A percentile compares a stretch with the other conserved stretches of the same genome.
Conservation (phyloP, 2,329 filamentous ascomycete genomes). For the Penicillium fuscoglaucum region DNA sequence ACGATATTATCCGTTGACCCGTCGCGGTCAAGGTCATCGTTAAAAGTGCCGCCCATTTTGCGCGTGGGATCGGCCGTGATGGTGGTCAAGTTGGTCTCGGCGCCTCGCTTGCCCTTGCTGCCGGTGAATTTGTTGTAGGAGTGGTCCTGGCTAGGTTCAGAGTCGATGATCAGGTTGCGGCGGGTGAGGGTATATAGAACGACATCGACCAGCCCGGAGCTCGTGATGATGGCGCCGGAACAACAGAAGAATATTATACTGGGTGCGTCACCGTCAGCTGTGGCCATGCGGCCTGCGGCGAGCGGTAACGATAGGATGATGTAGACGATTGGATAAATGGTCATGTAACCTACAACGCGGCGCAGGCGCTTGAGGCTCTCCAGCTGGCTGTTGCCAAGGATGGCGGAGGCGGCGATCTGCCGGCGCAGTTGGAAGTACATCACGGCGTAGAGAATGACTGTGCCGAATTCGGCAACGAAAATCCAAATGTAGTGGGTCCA, state of each 20-base stretch:
- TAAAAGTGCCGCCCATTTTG: slow-evolving; percentile 16
- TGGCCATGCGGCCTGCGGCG: slow-evolving; percentile 51
- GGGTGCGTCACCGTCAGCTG: slow-evolving; percentile 36
- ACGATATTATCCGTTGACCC: slow-evolving; percentile 51
- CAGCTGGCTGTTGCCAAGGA: slow-evolving; percentile 38
- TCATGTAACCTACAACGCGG: slow-evolving; percentile 50
- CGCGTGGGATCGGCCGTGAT: slow-evolving; percentile 32
- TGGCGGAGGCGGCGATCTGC: slow-evolving; percentile 43
- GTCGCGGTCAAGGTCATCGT: slow-evolving; percentile 40
- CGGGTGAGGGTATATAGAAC: slow-evolving; percentile 60
- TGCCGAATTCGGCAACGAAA: slow-evolving; percentile 53
- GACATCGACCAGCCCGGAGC: slow-evolving; percentile 60
- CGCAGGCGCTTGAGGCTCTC: slow-evolving; percentile 42
- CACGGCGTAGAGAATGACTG: slow-evolving; percentile 49
- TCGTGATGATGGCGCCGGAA: slow-evolving; percentile 58
- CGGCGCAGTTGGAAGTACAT: slow-evolving; percentile 52
- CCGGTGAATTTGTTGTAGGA: slow-evolving; percentile 36
- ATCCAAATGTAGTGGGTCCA: slow-evolving; percentile 57
- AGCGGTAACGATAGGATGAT: slow-evolving; percentile 64
- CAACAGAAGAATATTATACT: slow-evolving; percentile 50
- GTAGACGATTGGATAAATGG: slow-evolving; percentile 55
- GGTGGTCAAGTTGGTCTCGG: slow-evolving; percentile 35
- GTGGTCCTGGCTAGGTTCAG: slow-evolving; percentile 45
- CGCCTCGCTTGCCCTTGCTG: slow-evolving; percentile 26
- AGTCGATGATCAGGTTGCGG: slow-evolving; percentile 55